Conservation (phyloP, 306 rosid species). For the Gillenia trifoliata region DNA sequence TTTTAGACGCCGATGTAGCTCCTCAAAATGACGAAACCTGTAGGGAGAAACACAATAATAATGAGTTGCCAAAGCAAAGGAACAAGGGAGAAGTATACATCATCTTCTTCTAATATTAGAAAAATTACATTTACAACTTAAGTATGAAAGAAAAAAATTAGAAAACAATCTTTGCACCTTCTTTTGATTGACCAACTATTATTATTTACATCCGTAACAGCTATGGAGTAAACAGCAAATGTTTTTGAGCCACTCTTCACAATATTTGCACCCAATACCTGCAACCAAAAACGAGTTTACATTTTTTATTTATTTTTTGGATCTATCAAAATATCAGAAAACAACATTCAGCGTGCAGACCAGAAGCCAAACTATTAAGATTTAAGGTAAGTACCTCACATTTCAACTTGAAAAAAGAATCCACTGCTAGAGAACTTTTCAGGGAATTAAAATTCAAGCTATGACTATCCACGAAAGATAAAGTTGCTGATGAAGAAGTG, state of each 20-base stretch:
- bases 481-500: conserved; percentile 76
- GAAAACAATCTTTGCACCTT: conserved; percentile 52
- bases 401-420: conserved; percentile 81
- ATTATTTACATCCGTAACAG: conserved; percentile 79
- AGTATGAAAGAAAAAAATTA: conserved; percentile 16
- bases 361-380: conserved; percentile 15
- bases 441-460: conserved; percentile 42
- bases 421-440: conserved; percentile 53
- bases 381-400: conserved; percentile 72
- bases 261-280: conserved; percentile 95
- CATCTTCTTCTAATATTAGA: background rate
- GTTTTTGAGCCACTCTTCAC: conserved; percentile 93
- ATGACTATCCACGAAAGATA: conserved; percentile 34
- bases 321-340: conserved; percentile 18
- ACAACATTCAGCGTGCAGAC: conserved; percentile 7
- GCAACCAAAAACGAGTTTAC: conserved; percentile 39
- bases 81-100: background rate
- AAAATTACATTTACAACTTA: background rate
- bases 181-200: conserved; percentile 97
- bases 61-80: conserved; percentile 15
- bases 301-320: background rate
- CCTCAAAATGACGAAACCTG: conserved; percentile 99
- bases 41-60: conserved; percentile 4
- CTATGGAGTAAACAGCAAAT: conserved; percentile 92
- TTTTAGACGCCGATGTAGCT: conserved; percentile 89